Base-by-base conservation (phyloP, 2,329 filamentous ascomycete genomes). In the Xylaria sp. region DNA sequence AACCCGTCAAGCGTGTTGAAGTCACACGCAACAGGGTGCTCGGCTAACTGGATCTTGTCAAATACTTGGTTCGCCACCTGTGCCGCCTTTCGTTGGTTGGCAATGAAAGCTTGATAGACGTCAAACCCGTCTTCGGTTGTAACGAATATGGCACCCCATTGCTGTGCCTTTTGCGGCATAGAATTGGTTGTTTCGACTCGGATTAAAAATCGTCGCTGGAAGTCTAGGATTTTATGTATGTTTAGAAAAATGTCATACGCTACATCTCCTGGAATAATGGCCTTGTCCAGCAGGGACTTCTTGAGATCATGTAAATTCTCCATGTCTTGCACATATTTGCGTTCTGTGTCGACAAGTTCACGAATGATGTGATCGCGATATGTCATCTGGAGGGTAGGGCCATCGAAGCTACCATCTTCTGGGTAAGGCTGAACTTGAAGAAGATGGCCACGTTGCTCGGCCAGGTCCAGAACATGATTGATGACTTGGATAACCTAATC, bases 211-310 rank as follows among this genome's bases (percentile, higher is more conserved):
- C 94, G 89, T 69, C 96, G 90, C 77, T 98, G 95, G 77, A 97
- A 97, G 79, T 99, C 96, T 59, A 99, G 86, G 54, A 99, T 92
- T 33, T 92, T 89, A 77, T 98, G 97, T 76, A 98, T 89, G 80
- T 99, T 99, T 68, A 98, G 85, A 80, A 99, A 99, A 69, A 99
- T 97, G 76, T 94, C 90, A 81, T 98, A 94, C 25, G 97, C 90
- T 10, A 91, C 88, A 77, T 99, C 96, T 61, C 96, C 95, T 1
- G 93, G 92, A 70, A 98, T 89, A 42, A 93, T 89, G 42, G 94
- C 94, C 71, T 91, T 94, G 77, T 96, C 92, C 73, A 97, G 94
- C 62, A 98, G 84, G 27, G 91, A 88, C 80, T 93, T 95, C 81
- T 97, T 98, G 76, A 98, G 86, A 56, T 94, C 91, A 78, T 98